A percentile compares a stretch with the other conserved stretches of the same genome.
Conservation (phyloP, 768 basidiomycete species). For the Amanita rimosa region DNA sequence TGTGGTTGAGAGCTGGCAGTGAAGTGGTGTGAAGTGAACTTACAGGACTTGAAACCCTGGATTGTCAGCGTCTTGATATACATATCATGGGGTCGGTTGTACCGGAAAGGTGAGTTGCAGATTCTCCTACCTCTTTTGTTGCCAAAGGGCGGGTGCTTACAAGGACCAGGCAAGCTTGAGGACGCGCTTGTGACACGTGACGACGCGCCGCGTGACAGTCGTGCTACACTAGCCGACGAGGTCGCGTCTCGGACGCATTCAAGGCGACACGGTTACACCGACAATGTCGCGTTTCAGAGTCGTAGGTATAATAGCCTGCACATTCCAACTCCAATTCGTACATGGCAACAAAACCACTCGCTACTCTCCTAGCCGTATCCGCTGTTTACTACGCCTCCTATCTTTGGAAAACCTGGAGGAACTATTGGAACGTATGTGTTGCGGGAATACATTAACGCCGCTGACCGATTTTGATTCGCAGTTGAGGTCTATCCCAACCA, state of each 20-base stretch:
- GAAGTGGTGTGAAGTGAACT: conserved; percentile 12
- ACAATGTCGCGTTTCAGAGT: too few relatives aligned
- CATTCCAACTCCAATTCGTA: too few relatives aligned
- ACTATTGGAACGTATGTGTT: not conserved
- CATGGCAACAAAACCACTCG: not conserved
- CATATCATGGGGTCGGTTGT: too few relatives aligned
- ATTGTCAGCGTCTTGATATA: conserved; percentile 85
- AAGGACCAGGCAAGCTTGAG: too few relatives aligned
- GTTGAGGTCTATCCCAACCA: conserved; percentile 22
- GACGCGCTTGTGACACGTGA: not conserved
- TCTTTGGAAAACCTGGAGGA: not conserved
- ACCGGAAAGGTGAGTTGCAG: too few relatives aligned
- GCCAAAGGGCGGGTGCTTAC: too few relatives aligned
- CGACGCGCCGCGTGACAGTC: not conserved
- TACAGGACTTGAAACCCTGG: conserved; percentile 98
- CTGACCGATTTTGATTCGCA: not conserved
- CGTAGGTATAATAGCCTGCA: too few relatives aligned
- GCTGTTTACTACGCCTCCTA: not conserved
- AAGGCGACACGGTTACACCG: too few relatives aligned
- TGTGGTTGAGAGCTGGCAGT: conserved; percentile 4
- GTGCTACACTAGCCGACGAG: too few relatives aligned
- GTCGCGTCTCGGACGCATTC: too few relatives aligned
- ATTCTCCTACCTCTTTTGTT: too few relatives aligned
- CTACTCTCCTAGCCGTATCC: not conserved
- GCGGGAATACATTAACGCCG: not conserved